Evolutionary conservation across 2,329 filamentous ascomycete species (phyloP).

Genomic region (Bertia moriformis): DNA sequence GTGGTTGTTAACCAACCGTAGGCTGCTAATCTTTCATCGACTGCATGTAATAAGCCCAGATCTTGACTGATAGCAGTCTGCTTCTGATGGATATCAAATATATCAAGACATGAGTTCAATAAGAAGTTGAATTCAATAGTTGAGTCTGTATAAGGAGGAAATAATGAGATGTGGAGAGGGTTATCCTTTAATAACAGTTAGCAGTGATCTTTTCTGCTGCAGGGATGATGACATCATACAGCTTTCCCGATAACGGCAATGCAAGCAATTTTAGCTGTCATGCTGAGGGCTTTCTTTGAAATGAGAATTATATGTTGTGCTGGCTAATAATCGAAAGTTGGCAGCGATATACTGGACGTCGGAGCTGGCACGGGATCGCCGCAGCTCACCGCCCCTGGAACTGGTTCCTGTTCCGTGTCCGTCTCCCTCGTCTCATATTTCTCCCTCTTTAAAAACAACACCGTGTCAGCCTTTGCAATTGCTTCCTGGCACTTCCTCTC

Average conservation of each 20-base stretch:
- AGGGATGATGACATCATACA: slow-evolving; percentile 22
- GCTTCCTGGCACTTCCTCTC: too few relatives aligned
- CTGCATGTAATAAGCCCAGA: slow-evolving; percentile 46
- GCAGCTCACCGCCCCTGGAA: too few relatives aligned
- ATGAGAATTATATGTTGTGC: too few relatives aligned
- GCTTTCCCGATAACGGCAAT: slow-evolving; percentile 50
- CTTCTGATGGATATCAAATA: slow-evolving; percentile 46
- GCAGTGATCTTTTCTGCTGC: not conserved
- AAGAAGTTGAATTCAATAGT: slow-evolving; percentile 47
- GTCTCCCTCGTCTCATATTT: too few relatives aligned
- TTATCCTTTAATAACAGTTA: slow-evolving; percentile 34
- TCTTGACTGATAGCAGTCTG: slow-evolving; percentile 48
- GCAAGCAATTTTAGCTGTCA: slow-evolving; percentile 36
- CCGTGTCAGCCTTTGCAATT: too few relatives aligned
- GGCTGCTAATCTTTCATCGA: slow-evolving; percentile 48
- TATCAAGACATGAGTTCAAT: slow-evolving; percentile 48
- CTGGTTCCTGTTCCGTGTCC: too few relatives aligned
- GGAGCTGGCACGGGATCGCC: too few relatives aligned
- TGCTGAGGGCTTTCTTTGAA: too few relatives aligned
- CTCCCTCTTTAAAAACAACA: too few relatives aligned
- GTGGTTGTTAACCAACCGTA: slow-evolving; percentile 57
- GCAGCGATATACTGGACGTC: too few relatives aligned
- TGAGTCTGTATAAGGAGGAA: slow-evolving; percentile 30
- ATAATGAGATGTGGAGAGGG: slow-evolving; percentile 49
- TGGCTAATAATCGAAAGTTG: too few relatives aligned